Percentiles rank a stretch among this genome's conserved stretches.
phyloP scores from a whole-genome alignment of 306 rosid species.

The Trifolium fragiferum region DNA sequence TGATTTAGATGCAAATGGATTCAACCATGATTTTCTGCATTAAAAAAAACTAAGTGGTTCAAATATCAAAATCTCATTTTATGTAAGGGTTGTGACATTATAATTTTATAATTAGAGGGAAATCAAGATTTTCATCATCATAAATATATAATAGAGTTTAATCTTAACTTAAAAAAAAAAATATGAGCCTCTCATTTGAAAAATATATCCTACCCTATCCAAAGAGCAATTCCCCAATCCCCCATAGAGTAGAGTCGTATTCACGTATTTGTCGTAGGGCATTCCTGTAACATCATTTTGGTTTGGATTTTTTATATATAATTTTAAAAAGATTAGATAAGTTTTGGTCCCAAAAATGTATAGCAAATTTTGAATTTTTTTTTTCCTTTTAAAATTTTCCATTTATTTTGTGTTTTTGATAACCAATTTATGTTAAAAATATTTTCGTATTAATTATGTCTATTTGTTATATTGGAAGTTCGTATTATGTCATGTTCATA shows the following conservation, averaged over 20 bases:
- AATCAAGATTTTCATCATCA: background rate
- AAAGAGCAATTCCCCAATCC: background rate
- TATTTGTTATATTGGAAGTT: too few relatives aligned
- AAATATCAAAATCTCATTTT: background rate
- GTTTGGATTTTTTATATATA: background rate
- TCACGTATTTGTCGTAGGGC: background rate
- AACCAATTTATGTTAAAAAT: too few relatives aligned
- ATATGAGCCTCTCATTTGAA: constrained; percentile 14
- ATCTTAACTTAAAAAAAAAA: background rate
- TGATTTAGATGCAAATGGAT: background rate
- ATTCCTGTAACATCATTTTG: background rate
- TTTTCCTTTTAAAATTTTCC: too few relatives aligned
- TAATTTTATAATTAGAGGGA: background rate
- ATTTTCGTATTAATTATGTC: too few relatives aligned
- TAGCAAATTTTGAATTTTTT: too few relatives aligned
- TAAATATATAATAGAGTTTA: background rate
- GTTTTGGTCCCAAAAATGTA: too few relatives aligned
- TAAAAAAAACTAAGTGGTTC: background rate
- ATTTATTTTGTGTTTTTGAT: too few relatives aligned
- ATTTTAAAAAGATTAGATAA: background rate
- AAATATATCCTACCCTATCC: background rate
- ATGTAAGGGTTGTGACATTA: background rate
- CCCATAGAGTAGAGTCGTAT: background rate
- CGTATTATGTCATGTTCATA: too few relatives aligned
- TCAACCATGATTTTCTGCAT: background rate